Conservation (phyloP, 2,329 filamentous ascomycete species). For the Ascochyta lentis region DNA sequence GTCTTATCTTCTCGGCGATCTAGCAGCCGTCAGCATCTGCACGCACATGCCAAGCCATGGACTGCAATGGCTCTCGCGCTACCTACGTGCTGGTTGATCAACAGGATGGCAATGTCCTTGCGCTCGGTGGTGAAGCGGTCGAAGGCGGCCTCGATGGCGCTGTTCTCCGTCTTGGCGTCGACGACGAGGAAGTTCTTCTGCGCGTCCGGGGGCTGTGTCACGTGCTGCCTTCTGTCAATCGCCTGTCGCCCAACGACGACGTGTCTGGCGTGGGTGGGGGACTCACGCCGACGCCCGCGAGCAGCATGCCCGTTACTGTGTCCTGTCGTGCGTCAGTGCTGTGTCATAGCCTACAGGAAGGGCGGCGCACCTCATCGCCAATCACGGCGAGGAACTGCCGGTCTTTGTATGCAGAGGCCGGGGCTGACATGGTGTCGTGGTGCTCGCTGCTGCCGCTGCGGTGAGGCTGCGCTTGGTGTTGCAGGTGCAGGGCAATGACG, state of each 20-base stretch:
- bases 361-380: slow-evolving; percentile 78
- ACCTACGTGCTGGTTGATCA: slow-evolving; percentile 96
- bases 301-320: slow-evolving; percentile 92
- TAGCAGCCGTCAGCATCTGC: slow-evolving; percentile 49
- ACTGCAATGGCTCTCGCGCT: not conserved
- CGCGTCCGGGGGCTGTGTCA: slow-evolving; percentile 83
- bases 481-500: slow-evolving; percentile 8
- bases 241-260: not conserved
- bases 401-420: slow-evolving; percentile 71
- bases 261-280: slow-evolving; percentile 12
- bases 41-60: not conserved
- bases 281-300: slow-evolving; percentile 91
- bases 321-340: slow-evolving; percentile 64
- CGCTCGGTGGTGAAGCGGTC: slow-evolving; percentile 85
- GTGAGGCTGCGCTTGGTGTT: slow-evolving; percentile 31
- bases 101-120: slow-evolving; percentile 94
- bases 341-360: not conserved
- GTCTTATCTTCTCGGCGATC: slow-evolving; percentile 93
- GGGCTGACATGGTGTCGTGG: slow-evolving; percentile 63
- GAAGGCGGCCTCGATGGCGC: slow-evolving; percentile 88
- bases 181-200: slow-evolving; percentile 99
- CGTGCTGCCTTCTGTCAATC: slow-evolving; percentile 68
- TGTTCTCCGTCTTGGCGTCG: slow-evolving; percentile 88
- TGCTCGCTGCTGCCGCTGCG: slow-evolving; percentile 19
- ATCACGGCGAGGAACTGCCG: slow-evolving; percentile 97